Percentiles rank a stretch among this genome's conserved stretches.
Evolutionary conservation across 2,329 filamentous ascomycete species (phyloP).

Genomic region (Akanthomyces uredinophilus): DNA sequence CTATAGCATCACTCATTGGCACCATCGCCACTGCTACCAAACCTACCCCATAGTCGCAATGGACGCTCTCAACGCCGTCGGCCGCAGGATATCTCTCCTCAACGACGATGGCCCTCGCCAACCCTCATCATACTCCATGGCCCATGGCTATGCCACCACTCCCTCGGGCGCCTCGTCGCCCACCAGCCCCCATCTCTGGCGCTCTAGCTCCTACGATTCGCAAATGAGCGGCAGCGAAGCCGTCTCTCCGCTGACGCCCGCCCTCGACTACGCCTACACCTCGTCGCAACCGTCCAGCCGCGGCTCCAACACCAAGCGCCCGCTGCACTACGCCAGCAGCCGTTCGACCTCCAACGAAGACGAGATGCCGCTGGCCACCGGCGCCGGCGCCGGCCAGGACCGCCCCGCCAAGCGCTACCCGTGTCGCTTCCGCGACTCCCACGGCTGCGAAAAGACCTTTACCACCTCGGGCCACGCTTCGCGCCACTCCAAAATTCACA

Average conservation of each 20-base stretch:
- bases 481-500: constrained; percentile 79
- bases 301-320: constrained; percentile 35
- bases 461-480: constrained; percentile 83
- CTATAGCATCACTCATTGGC: constrained; percentile 3
- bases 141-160: constrained; percentile 30
- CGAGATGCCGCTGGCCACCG: constrained; percentile 39
- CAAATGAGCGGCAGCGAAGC: constrained; percentile 46
- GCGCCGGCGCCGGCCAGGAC: constrained; percentile 37
- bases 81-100: constrained; percentile 54
- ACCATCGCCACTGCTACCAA: neutral
- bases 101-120: constrained; percentile 48
- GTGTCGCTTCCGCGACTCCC: constrained; percentile 66
- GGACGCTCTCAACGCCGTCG: constrained; percentile 51
- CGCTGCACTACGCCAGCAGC: constrained; percentile 38
- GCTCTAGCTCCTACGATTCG: constrained; percentile 59
- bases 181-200: constrained; percentile 52
- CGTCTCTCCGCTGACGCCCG: constrained; percentile 51
- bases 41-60: constrained; percentile 29
- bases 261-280: constrained; percentile 37
- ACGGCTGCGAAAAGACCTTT: constrained; percentile 72
- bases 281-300: constrained; percentile 28
- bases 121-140: constrained; percentile 30
- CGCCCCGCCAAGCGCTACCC: constrained; percentile 63
- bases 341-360: constrained; percentile 48
- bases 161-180: constrained; percentile 41